These are phyloP conservation scores for Zopfia rhizophila DNA, from an alignment of 2,329 filamentous ascomycete species.

Conservation along the genomic window DNA sequence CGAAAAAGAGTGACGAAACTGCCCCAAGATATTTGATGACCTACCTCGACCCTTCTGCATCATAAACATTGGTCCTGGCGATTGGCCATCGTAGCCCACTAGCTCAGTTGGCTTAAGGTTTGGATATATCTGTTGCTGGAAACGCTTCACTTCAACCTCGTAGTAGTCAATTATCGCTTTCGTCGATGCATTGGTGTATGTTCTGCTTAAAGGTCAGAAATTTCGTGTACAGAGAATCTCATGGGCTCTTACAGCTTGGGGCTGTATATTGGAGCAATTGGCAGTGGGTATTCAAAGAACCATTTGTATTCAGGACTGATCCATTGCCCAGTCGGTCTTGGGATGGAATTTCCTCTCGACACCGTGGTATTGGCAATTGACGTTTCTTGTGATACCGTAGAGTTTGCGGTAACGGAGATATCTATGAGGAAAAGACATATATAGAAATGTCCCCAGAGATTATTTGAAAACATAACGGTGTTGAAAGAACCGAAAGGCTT, in stretches of 20 bases:
- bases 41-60: conserved; percentile 57
- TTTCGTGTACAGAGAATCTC: background rate
- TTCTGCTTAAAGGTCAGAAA: conserved; percentile 38
- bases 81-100: conserved; percentile 65
- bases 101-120: conserved; percentile 52
- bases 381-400: too few relatives aligned
- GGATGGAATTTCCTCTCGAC: background rate
- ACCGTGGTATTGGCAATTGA: too few relatives aligned
- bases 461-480: too few relatives aligned
- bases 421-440: too few relatives aligned
- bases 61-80: conserved; percentile 65
- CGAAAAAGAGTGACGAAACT: background rate
- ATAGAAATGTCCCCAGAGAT: too few relatives aligned
- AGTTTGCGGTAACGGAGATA: too few relatives aligned
- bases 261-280: conserved; percentile 57
- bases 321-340: conserved; percentile 30
- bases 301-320: conserved; percentile 50
- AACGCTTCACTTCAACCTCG: conserved; percentile 55
- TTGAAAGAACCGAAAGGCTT: too few relatives aligned
- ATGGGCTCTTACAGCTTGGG: conserved; percentile 50
- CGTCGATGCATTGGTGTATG: conserved; percentile 47
- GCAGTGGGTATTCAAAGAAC: conserved; percentile 55
- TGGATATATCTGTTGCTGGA: conserved; percentile 57
- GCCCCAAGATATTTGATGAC: background rate
- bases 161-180: conserved; percentile 58